A percentile compares a stretch with the other conserved stretches of the same genome.
These are phyloP conservation scores for Rubia yunnanensis DNA, from an alignment of 257 asterid species.

Conservation along the genomic window DNA sequence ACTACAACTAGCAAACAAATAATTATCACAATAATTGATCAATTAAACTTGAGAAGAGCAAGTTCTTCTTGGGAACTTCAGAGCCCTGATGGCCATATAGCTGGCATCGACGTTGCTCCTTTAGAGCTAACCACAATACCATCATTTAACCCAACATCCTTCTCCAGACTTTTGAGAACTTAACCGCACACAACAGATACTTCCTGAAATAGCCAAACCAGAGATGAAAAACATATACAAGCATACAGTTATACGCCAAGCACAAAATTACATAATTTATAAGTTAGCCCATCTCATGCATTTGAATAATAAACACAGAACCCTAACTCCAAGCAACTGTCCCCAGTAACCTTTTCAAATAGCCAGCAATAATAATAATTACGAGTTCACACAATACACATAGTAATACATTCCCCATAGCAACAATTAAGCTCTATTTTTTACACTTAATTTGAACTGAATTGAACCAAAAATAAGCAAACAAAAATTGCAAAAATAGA, in stretches of 20 bases:
- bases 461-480: not conserved
- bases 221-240: not conserved
- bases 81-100: too few relatives aligned
- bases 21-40: not conserved
- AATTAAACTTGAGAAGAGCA: not conserved
- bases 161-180: not conserved
- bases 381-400: too few relatives aligned
- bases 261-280: not conserved
- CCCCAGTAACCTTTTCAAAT: not conserved
- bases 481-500: too few relatives aligned
- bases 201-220: not conserved
- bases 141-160: not conserved
- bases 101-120: not conserved
- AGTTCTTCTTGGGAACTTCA: too few relatives aligned
- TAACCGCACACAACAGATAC: not conserved
- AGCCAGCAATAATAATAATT: too few relatives aligned
- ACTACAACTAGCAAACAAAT: not conserved
- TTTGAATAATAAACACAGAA: not conserved
- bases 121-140: not conserved
- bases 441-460: not conserved
- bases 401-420: too few relatives aligned
- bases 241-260: not conserved
- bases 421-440: too few relatives aligned
- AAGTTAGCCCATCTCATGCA: not conserved
- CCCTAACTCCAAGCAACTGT: not conserved